Conservation (phyloP, 306 rosid genomes). For the Astragalus membranaceus region DNA sequence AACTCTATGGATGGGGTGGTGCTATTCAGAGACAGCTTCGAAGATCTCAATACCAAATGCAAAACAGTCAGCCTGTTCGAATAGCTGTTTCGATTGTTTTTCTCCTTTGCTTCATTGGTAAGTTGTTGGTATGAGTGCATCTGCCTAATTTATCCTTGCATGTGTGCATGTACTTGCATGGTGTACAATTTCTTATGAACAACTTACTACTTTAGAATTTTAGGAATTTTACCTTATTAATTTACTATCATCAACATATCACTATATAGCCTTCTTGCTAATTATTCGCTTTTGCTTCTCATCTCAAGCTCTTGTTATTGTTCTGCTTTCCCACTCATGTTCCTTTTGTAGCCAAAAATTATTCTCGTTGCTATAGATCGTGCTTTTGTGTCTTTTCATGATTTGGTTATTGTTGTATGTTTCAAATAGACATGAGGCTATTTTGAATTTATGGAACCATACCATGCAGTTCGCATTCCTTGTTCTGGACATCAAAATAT, state of each 20-base stretch:
- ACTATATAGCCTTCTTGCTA: not conserved
- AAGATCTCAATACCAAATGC: conserved; percentile 84
- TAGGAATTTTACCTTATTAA: not conserved
- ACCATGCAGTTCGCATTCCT: not conserved
- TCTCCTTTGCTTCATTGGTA: conserved; percentile 75
- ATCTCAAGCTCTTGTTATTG: not conserved
- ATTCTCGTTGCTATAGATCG: not conserved
- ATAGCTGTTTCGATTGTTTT: conserved; percentile 44
- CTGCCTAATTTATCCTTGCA: not conserved
- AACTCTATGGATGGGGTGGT: conserved; percentile 84
- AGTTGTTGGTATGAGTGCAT: conserved; percentile 19
- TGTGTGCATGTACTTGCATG: not conserved
- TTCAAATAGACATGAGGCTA: not conserved
- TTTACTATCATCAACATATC: not conserved
- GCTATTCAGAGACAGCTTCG: conserved; percentile 82
- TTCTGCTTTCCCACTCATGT: not conserved
- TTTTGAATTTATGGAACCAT: not conserved
- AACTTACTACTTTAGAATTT: conserved; percentile 3
- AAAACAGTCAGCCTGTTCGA: conserved; percentile 62
- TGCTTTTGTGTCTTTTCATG: not conserved
- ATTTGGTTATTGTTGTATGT: not conserved
- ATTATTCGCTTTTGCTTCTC: not conserved
- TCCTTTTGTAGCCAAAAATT: not conserved
- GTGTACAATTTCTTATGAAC: not conserved
- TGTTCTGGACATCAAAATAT: not conserved